Base-by-base conservation (phyloP, 228 moss, liverwort and hornwort species). In the Sphagnum fallax region DNA sequence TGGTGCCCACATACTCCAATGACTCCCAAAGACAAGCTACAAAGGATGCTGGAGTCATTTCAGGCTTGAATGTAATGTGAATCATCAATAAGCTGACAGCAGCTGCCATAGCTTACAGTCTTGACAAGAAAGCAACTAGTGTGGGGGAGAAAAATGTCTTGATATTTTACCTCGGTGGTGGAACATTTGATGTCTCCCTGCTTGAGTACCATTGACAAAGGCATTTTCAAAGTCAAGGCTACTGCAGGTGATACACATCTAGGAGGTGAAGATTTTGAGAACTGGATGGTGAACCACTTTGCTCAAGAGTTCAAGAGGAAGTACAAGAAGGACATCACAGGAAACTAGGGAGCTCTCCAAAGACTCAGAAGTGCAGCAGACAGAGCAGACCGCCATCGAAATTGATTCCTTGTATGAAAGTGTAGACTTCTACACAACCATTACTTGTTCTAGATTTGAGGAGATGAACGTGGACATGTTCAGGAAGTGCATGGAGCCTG, bases 211-310 rank as follows among this genome's bases (percentile, higher is more conserved):
- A 69, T 80, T 16, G 70, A 75, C 15, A 73, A 70, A 47, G 75
- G 72, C 11, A 65, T 80, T 5, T 53, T 77, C 6, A 67, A 80
- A 59, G 77, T 77, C 0, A 77, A 64, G 72, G 80, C 83, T 5
- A 83, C 80, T 5, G 69, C 77, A 6, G 80, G 83, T 12, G 80
- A 83, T 16, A 58, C 65, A n/a, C 75, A 73, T 15, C 70, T 80
- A 60, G 83, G 83, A 65, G 83, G 83, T 16, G 83, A 83, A 65
- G 83, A 83, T 50, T 83, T 83, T 8, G 80, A 83, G 5, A 58
- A 77, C 0, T 60, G 77, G 18, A 61, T 83, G 70, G 77, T 83
- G 6, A 65, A 77, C 16, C 70, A 80, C n/a, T 77, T 83, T 13
- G 74, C 74, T 57, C 65, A 18, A 50, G 83, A 83, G 57, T 74